These are phyloP conservation scores for Ensete ventricosum DNA, from an alignment of 176 grass and related monocot genomes.

Conservation along the genomic window DNA sequence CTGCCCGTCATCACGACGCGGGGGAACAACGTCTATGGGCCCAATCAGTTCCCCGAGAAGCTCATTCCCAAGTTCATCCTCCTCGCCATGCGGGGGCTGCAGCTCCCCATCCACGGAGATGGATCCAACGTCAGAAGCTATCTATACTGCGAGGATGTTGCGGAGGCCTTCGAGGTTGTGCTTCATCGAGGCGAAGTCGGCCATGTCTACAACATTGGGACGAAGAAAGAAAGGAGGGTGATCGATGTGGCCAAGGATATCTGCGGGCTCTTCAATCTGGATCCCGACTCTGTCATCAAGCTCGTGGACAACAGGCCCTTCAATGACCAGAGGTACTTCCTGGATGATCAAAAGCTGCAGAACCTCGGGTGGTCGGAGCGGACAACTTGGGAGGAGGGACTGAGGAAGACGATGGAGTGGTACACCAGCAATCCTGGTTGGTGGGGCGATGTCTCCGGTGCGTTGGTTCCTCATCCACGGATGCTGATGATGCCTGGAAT, in stretches of 20 bases:
- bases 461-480: conserved; percentile 59
- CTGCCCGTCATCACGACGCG: conserved; percentile 69
- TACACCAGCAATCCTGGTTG: conserved; percentile 62
- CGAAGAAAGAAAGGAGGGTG: conserved; percentile 60
- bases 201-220: conserved; percentile 72
- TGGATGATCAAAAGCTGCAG: conserved; percentile 74
- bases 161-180: conserved; percentile 69
- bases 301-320: conserved; percentile 70
- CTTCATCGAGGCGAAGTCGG: conserved; percentile 76
- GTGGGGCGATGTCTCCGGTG: conserved; percentile 69
- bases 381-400: conserved; percentile 63
- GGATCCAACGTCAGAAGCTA: conserved; percentile 72
- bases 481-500: conserved; percentile 66
- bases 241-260: conserved; percentile 71
- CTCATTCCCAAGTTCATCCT: conserved; percentile 76
- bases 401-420: conserved; percentile 67
- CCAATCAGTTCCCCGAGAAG: conserved; percentile 81
- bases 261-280: conserved; percentile 54
- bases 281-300: conserved; percentile 33
- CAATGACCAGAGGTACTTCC: conserved; percentile 80
- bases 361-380: conserved; percentile 64
- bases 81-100: conserved; percentile 50
- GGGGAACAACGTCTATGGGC: conserved; percentile 76
- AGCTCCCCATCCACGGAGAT: conserved; percentile 66
- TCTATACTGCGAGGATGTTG: conserved; percentile 70